Evolutionary conservation across 257 asterid species (phyloP).

Genomic region (Ajuga chamaepitys): DNA sequence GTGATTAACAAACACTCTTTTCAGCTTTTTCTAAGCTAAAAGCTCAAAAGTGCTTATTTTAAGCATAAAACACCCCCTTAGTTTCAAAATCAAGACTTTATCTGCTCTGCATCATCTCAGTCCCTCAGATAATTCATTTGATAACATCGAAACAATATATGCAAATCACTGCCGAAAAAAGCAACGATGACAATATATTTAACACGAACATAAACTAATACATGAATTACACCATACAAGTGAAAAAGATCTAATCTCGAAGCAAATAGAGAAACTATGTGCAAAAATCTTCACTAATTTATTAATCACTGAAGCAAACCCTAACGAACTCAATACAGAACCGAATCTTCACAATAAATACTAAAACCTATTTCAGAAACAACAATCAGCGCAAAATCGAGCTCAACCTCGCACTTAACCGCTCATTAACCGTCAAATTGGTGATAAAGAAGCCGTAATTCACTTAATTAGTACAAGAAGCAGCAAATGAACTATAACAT

Average conservation of each 20-base stretch:
- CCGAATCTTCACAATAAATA: constrained; percentile 16
- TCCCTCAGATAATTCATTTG: not conserved
- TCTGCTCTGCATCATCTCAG: not conserved
- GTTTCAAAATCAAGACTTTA: not conserved
- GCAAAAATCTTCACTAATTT: not conserved
- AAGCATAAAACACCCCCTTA: no score
- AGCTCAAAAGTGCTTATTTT: no score
- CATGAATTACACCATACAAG: not conserved
- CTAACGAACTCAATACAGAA: constrained; percentile 17
- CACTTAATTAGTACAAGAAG: not conserved
- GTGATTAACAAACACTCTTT: no score
- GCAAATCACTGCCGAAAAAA: not conserved
- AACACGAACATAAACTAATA: not conserved
- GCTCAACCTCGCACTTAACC: not conserved
- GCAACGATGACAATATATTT: no score
- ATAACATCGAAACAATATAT: not conserved
- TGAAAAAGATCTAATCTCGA: constrained; percentile 5
- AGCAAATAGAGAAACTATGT: not conserved
- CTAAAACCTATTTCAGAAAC: constrained; percentile 27
- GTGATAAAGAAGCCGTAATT: not conserved
- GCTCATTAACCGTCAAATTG: not conserved
- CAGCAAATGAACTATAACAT: not conserved
- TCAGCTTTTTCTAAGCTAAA: no score
- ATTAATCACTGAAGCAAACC: constrained; percentile 5
- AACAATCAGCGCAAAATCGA: constrained; percentile 5